phyloP scores from a whole-genome alignment of 768 basidiomycete genomes.

The Stropharia rugosoannulata region DNA sequence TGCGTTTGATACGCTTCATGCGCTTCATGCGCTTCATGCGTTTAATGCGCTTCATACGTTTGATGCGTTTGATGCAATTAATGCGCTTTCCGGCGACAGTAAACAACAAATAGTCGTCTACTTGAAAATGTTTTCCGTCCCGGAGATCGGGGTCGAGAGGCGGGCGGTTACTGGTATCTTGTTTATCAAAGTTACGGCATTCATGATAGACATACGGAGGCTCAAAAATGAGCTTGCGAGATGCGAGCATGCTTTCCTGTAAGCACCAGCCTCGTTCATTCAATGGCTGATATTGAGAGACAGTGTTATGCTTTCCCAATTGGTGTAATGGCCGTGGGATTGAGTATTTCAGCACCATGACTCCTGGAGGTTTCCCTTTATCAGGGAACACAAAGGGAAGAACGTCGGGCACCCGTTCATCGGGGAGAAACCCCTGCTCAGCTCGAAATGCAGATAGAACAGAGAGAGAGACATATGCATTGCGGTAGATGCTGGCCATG shows the following conservation, averaged over 20 bases:
- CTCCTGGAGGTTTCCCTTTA: not conserved
- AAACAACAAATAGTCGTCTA: not conserved
- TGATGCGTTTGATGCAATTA: not conserved
- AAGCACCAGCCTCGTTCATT: constrained; percentile 5
- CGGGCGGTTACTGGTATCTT: too few species aligned
- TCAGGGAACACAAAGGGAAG: not conserved
- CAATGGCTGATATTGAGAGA: not conserved
- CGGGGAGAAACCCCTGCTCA: not conserved
- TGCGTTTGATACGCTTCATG: not conserved
- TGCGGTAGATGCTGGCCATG: not conserved
- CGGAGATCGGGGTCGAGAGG: too few species aligned
- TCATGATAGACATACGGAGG: constrained; percentile 2
- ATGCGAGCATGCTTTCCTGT: constrained; percentile 6
- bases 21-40: too few species aligned
- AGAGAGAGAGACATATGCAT: not conserved
- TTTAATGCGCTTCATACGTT: too few species aligned
- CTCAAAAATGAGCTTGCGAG: not conserved
- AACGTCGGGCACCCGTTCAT: not conserved
- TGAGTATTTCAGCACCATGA: not conserved
- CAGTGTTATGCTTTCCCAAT: not conserved
- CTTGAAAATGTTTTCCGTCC: not conserved
- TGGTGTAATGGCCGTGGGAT: not conserved
- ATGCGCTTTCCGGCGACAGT: not conserved
- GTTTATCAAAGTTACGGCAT: not conserved
- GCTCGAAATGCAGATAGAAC: not conserved